A percentile compares a stretch with the other conserved stretches of the same genome.
Conservation (phyloP, 345 rosid genomes). For the Camelina neglecta region DNA sequence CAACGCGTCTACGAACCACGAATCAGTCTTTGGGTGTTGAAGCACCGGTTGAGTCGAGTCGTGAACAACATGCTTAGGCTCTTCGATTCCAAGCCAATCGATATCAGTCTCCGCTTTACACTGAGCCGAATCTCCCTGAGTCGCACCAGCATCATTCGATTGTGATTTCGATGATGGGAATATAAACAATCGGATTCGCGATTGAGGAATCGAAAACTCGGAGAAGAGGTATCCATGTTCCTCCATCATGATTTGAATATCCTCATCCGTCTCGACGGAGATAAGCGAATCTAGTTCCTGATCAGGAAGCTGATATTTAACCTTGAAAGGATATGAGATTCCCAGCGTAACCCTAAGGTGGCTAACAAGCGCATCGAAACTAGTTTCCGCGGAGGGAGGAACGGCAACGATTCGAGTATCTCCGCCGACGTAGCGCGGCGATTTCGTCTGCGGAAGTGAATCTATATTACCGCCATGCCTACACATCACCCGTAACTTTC, state of each 20-base stretch:
- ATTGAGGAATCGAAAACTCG: slow-evolving; percentile 34
- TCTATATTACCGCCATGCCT: slow-evolving; percentile 76
- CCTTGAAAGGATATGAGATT: slow-evolving; percentile 46
- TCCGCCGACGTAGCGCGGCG: slow-evolving; percentile 61
- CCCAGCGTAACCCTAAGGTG: slow-evolving; percentile 52
- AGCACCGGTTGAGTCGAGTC: slow-evolving; percentile 49
- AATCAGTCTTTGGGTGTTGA: slow-evolving; percentile 73
- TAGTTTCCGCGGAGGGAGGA: slow-evolving; percentile 31
- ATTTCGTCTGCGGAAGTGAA: slow-evolving; percentile 59
- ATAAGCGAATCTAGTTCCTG: slow-evolving; percentile 68
- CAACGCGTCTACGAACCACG: slow-evolving; percentile 81
- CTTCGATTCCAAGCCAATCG: slow-evolving; percentile 41
- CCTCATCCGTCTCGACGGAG: slow-evolving; percentile 65
- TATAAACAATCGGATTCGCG: slow-evolving; percentile 58
- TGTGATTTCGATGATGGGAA: slow-evolving; percentile 46
- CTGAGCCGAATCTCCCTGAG: slow-evolving; percentile 30
- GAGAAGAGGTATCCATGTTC: slow-evolving; percentile 52
- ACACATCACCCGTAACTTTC: slow-evolving; percentile 79
- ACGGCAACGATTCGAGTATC: slow-evolving; percentile 62
- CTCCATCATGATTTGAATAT: slow-evolving; percentile 70
- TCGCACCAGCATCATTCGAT: slow-evolving; percentile 18
- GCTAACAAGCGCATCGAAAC: slow-evolving; percentile 42
- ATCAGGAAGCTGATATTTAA: slow-evolving; percentile 69
- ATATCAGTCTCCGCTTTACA: slow-evolving; percentile 24
- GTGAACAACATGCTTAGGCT: slow-evolving; percentile 25